Evolutionary conservation across 192 early-diverging fungal genomes (phyloP).

Genomic region (Linnemannia hyalina): DNA sequence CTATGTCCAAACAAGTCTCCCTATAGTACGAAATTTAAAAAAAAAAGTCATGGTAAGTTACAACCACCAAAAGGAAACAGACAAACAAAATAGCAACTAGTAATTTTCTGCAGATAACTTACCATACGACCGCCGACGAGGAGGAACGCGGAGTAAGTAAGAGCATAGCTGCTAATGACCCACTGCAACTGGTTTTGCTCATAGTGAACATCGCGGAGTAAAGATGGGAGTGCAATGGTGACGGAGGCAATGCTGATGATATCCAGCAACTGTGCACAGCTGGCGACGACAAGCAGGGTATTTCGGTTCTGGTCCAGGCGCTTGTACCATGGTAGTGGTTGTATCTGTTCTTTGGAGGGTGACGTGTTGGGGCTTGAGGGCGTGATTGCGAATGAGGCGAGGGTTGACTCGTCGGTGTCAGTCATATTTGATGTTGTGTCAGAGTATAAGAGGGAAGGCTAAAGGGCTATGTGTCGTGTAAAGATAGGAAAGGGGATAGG

Average conservation of each 20-base stretch:
- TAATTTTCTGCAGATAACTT: not conserved
- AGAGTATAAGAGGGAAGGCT: no score
- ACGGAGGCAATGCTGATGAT: conserved; percentile 45
- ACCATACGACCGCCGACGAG: conserved; percentile 51
- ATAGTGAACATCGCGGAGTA: conserved; percentile 41
- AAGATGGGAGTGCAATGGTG: conserved; percentile 41
- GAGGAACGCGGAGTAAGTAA: conserved; percentile 53
- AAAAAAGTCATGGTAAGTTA: not conserved
- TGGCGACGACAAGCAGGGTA: conserved; percentile 22
- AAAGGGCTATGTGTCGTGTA: no score
- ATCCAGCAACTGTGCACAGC: conserved; percentile 32
- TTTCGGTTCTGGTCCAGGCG: conserved; percentile 21
- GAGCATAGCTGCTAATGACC: conserved; percentile 46
- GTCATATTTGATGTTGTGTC: not conserved
- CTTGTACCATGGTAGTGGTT: conserved; percentile 25
- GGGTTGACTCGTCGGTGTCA: conserved; percentile 16
- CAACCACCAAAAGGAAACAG: no score
- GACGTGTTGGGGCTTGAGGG: conserved; percentile 22
- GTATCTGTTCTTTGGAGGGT: not conserved
- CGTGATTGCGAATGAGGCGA: conserved; percentile 29
- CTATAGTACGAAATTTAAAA: not conserved
- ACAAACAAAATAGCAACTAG: no score
- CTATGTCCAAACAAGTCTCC: conserved; percentile 57
- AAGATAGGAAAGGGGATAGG: not conserved
- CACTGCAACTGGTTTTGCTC: conserved; percentile 39